Percentiles rank a stretch among this genome's conserved stretches.
phyloP scores from a whole-genome alignment of 2,329 filamentous ascomycete species.

The Helicocarpus griseus region DNA sequence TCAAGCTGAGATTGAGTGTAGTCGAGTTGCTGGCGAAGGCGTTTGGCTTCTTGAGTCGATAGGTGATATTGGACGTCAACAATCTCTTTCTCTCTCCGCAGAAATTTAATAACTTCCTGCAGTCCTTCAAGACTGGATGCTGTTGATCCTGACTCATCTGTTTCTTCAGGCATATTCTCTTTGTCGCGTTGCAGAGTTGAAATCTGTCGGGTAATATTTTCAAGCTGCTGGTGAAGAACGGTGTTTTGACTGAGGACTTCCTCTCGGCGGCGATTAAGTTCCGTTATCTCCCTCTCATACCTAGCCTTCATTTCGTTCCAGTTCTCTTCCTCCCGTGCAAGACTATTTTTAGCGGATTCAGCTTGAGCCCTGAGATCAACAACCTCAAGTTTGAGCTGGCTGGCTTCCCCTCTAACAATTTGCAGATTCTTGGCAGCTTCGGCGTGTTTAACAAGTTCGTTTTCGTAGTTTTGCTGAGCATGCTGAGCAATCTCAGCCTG shows the following conservation, averaged over 20 bases:
- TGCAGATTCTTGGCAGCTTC: slow-evolving; percentile 85
- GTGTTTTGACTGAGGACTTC: slow-evolving; percentile 85
- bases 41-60: slow-evolving; percentile 76
- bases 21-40: slow-evolving; percentile 80
- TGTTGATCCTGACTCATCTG: slow-evolving; percentile 39
- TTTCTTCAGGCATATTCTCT: slow-evolving; percentile 44
- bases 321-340: slow-evolving; percentile 73
- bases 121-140: slow-evolving; percentile 60
- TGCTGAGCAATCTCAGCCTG: slow-evolving; percentile 90
- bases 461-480: slow-evolving; percentile 91
- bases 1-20: slow-evolving; percentile 83
- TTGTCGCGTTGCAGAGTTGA: slow-evolving; percentile 68
- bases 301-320: slow-evolving; percentile 76
- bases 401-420: slow-evolving; percentile 66
- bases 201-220: slow-evolving; percentile 72
- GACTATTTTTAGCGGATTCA: slow-evolving; percentile 70
- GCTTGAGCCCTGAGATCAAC: slow-evolving; percentile 68
- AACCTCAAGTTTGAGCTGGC: slow-evolving; percentile 69
- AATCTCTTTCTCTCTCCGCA: slow-evolving; percentile 94
- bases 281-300: slow-evolving; percentile 73
- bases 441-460: slow-evolving; percentile 87
- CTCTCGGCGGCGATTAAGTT: slow-evolving; percentile 68
- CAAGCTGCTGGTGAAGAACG: slow-evolving; percentile 79
- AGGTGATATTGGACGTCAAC: slow-evolving; percentile 93
- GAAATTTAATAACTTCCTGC: slow-evolving; percentile 81